Conservation (phyloP, 805 yeast species). For the Candida sonorensis region DNA sequence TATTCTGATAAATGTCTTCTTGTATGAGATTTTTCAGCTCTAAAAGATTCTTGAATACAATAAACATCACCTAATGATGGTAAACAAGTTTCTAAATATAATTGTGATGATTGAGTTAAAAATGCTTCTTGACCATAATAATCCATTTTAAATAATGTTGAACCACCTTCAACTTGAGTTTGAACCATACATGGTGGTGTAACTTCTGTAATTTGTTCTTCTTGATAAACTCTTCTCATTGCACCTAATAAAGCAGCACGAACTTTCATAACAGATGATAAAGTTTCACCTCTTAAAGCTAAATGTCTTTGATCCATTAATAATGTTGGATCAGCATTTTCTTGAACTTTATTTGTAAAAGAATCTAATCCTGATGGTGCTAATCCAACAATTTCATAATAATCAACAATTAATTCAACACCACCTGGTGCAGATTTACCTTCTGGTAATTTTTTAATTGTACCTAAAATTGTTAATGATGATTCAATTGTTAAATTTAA, state of each 20-base stretch:
- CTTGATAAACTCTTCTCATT: slow-evolving; percentile 69
- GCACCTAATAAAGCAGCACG: slow-evolving; percentile 74
- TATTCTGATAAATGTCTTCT: slow-evolving; percentile 96
- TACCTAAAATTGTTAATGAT: slow-evolving; percentile 75
- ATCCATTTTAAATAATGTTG: slow-evolving; percentile 85
- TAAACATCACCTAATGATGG: slow-evolving; percentile 96
- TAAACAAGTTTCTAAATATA: slow-evolving; percentile 91
- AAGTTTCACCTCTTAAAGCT: slow-evolving; percentile 92
- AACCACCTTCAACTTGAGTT: slow-evolving; percentile 99
- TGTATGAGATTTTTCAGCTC: slow-evolving; percentile 98
- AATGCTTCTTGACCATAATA: slow-evolving; percentile 97
- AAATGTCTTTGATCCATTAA: slow-evolving; percentile 93
- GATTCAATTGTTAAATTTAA: slow-evolving; percentile 83
- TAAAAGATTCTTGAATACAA: slow-evolving; percentile 96
- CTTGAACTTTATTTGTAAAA: slow-evolving; percentile 89
- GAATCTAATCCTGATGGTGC: slow-evolving; percentile 98
- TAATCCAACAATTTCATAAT: slow-evolving; percentile 78
- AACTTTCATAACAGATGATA: slow-evolving; percentile 89
- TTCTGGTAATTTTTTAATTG: slow-evolving; percentile 77
- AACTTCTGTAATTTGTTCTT: slow-evolving; percentile 77
- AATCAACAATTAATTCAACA: slow-evolving; percentile 88
- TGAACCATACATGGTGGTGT: slow-evolving; percentile 99
- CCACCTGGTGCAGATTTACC: slow-evolving; percentile 98
- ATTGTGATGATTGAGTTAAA: slow-evolving; percentile 94
- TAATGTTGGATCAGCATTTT: slow-evolving; percentile 87